Base-by-base conservation (phyloP, 2,329 filamentous ascomycete genomes). In the Claviceps quebecensis region DNA sequence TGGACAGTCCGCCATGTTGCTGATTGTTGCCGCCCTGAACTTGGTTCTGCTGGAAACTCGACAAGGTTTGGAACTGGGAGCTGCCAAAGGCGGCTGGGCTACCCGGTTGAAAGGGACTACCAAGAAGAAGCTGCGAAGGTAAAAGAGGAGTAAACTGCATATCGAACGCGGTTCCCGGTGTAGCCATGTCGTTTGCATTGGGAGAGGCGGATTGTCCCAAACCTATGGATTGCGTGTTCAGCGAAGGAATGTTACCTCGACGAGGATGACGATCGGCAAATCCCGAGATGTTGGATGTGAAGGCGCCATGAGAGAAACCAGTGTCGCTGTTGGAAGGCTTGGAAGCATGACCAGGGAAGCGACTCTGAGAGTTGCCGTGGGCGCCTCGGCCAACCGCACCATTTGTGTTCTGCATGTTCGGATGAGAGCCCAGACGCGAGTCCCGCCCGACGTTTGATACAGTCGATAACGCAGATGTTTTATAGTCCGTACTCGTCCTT, bases 121-220 rank as follows among this genome's bases (percentile, higher is more conserved):
- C 93, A 48, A 97, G 84, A 26, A 98, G 81, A 60, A 98, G 76
- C 70, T 96, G 88, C 37, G 91, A 97, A 38, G 93, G 93, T 39
- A 98, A 80, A 58, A 98, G 78, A 57, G 93, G 91, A 11, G 93
- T 96, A 69, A 96, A 97, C 71, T 97, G 93, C 91, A 97, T 96
- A 64, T 97, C 93, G 64, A 89, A 95, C 44, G 80, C 88, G 49
- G 88, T 91, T 44, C 86, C 89, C 16, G 93, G 90, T 23, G 86
- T 91, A 58, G 85, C 76, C 80, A 95, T 81, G 57, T 95, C 89
- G 60, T 77, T 78, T 54, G 71, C 73, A 65, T 76, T 80, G 61
- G 78, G 76, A 39, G 63, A 59, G 16, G 57, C 54, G 53, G 61
- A 57, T 54, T 67, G 65, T n/a, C 57, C 57, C 54, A 68, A 74